phyloP scores from a whole-genome alignment of 139 green algal species.

The Chlamydomonas eustigma region DNA sequence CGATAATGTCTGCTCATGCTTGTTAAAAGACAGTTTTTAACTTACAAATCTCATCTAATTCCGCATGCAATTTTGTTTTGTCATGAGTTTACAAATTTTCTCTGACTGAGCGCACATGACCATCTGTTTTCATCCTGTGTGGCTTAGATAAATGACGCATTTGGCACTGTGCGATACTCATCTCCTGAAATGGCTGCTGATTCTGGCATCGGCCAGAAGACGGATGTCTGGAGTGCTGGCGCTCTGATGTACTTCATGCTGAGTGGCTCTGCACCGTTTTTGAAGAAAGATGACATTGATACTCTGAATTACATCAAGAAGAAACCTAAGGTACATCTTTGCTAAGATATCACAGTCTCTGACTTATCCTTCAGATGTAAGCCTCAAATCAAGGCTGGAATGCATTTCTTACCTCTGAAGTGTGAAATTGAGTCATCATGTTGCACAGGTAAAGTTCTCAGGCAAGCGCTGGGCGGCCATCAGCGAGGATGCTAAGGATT shows the following conservation, averaged over 20 bases:
- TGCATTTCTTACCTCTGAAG: no score
- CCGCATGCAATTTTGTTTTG: no score
- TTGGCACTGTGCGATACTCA: slow-evolving; percentile 59
- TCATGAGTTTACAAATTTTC: no score
- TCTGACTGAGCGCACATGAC: no score
- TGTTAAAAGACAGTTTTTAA: no score
- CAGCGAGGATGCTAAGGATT: slow-evolving; percentile 41
- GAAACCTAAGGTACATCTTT: slow-evolving; percentile 22
- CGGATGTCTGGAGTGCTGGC: slow-evolving; percentile 55
- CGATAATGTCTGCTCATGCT: no score
- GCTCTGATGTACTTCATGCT: slow-evolving; percentile 46
- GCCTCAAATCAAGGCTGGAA: no score
- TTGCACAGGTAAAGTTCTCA: slow-evolving; percentile 35
- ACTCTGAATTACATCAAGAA: slow-evolving; percentile 47
- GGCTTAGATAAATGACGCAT: slow-evolving; percentile 44
- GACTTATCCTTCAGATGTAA: no score
- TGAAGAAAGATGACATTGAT: slow-evolving; percentile 38
- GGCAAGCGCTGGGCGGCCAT: slow-evolving; percentile 31
- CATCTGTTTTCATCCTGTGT: no score
- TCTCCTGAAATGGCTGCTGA: slow-evolving; percentile 61
- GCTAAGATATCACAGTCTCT: no score
- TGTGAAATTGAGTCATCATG: no score
- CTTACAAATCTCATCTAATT: no score
- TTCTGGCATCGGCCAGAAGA: slow-evolving; percentile 48
- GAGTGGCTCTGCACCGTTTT: slow-evolving; percentile 29